Conservation (phyloP, 2,329 filamentous ascomycete genomes). For the Scytalidium lignicola region DNA sequence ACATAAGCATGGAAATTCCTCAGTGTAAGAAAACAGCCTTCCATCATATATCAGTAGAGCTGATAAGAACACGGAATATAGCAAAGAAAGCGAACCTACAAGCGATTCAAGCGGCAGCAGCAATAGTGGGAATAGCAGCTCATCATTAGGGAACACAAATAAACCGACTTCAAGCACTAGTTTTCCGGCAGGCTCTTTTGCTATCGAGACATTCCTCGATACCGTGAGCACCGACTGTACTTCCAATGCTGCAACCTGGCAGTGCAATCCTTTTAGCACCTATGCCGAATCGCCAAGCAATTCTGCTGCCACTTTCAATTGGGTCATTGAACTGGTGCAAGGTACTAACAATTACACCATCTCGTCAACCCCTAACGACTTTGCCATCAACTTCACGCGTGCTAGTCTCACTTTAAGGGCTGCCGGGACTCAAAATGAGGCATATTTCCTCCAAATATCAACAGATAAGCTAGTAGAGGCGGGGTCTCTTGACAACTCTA, state of each 20-base stretch:
- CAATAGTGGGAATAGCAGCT: slow-evolving; percentile 5
- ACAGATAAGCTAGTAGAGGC: slow-evolving; percentile 49
- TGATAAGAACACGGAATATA: slow-evolving; percentile 1
- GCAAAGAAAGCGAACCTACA: not conserved
- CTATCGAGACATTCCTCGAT: slow-evolving; percentile 53
- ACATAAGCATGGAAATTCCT: slow-evolving; percentile 15
- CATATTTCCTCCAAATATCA: slow-evolving; percentile 51
- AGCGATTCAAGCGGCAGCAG: not conserved
- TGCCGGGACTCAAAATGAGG: slow-evolving; percentile 42
- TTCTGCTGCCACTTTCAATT: slow-evolving; percentile 51
- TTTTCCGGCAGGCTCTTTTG: slow-evolving; percentile 61
- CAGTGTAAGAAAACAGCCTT: slow-evolving; percentile 4
- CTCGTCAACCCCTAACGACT: slow-evolving; percentile 50
- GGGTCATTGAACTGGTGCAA: slow-evolving; percentile 46
- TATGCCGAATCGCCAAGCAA: slow-evolving; percentile 38
- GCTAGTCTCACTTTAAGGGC: slow-evolving; percentile 44
- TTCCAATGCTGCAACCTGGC: slow-evolving; percentile 52
- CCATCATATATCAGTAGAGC: not conserved
- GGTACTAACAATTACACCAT: slow-evolving; percentile 42
- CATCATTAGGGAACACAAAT: slow-evolving; percentile 9
- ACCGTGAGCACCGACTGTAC: slow-evolving; percentile 52
- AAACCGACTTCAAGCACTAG: slow-evolving; percentile 11
- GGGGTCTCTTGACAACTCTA: slow-evolving; percentile 36
- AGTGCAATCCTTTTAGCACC: slow-evolving; percentile 52
- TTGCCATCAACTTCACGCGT: slow-evolving; percentile 51